Conservation (phyloP, 371 early-diverging fungal species). For the Apophysomyces elegans region DNA sequence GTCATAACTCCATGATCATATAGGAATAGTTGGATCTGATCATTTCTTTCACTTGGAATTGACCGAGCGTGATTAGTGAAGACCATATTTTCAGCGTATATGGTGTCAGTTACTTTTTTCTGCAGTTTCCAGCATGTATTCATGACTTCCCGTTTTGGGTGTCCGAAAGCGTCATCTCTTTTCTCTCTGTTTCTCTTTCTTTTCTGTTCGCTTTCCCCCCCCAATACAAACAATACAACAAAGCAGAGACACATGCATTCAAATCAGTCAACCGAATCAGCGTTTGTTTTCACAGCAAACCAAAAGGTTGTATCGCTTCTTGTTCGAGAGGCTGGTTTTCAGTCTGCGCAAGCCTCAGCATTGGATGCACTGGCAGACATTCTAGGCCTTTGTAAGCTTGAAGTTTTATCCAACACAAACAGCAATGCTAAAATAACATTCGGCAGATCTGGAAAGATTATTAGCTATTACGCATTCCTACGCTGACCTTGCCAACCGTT, state of each 20-base stretch:
- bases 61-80: no score
- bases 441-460: constrained; percentile 55
- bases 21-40: no score
- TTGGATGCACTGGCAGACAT: constrained; percentile 46
- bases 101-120: no score
- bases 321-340: constrained; percentile 52
- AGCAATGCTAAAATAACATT: background rate
- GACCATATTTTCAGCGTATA: no score
- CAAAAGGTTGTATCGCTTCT: constrained; percentile 36
- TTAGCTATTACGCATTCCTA: constrained; percentile 48
- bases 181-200: no score
- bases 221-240: background rate
- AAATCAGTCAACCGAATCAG: background rate
- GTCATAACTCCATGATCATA: no score
- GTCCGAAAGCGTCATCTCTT: no score
- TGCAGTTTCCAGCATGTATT: no score
- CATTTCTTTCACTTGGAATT: no score
- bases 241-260: background rate
- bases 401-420: background rate
- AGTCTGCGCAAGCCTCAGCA: constrained; percentile 51
- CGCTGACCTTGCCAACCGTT: constrained; percentile 59
- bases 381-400: constrained; percentile 49
- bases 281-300: background rate
- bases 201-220: background rate
- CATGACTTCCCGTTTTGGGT: no score